A percentile compares a stretch with the other conserved stretches of the same genome.
Evolutionary conservation across 2,329 filamentous ascomycete genomes (phyloP).

Genomic region (Trichoderma sp.): DNA sequence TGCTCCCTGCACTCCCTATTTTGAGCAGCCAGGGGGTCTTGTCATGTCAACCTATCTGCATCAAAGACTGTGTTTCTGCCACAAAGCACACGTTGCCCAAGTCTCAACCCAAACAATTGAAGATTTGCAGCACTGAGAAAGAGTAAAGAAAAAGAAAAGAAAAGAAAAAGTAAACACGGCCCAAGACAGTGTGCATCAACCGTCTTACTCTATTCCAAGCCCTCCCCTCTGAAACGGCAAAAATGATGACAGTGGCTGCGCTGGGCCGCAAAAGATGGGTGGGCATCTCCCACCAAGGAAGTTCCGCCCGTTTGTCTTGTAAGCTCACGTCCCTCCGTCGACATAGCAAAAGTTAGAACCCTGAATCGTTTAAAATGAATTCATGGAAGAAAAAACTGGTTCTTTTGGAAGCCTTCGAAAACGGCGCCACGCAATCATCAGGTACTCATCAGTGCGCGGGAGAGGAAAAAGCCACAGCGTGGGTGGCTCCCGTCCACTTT

Average conservation of each 20-base stretch:
- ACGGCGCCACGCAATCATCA: background rate
- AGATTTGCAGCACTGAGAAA: background rate
- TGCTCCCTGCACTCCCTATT: background rate
- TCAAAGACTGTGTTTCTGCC: background rate
- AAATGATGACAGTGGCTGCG: background rate
- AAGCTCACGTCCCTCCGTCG: slow-evolving; percentile 2
- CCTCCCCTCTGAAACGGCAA: background rate
- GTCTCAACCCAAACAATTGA: background rate
- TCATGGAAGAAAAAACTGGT: background rate
- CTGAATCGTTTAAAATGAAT: background rate
- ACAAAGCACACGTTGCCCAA: background rate
- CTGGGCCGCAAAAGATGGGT: background rate
- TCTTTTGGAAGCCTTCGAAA: slow-evolving; percentile 8
- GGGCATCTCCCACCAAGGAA: background rate
- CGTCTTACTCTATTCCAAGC: background rate
- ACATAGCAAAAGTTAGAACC: background rate
- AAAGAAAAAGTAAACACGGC: background rate
- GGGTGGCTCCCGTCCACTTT: background rate
- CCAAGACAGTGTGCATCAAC: background rate
- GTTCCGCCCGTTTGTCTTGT: background rate
- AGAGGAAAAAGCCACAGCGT: background rate
- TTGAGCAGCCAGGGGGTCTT: background rate
- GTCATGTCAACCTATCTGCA: background rate
- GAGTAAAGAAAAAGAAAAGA: background rate
- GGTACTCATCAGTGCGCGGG: no score